A percentile compares a stretch with the other conserved stretches of the same genome.
Evolutionary conservation across 371 early-diverging fungal genomes (phyloP).

Genomic region (Rhizomucor miehei): DNA sequence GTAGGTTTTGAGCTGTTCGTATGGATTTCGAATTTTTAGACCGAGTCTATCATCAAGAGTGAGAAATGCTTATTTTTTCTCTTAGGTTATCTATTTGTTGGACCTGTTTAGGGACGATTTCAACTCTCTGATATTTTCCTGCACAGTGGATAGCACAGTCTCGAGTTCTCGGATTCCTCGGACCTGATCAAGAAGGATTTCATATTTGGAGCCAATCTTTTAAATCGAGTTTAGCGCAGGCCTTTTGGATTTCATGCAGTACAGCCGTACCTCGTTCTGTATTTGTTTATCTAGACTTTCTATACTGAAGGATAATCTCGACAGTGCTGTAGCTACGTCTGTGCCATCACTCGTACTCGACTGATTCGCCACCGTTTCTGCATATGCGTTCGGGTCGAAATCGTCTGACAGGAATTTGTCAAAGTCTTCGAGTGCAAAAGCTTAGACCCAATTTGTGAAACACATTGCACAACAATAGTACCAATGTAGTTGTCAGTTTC

Average conservation of each 20-base stretch:
- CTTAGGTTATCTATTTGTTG: not conserved
- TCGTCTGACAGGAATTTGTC: constrained; percentile 56
- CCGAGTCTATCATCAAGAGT: constrained; percentile 39
- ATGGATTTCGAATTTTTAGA: constrained; percentile 58
- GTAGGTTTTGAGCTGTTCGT: constrained; percentile 55
- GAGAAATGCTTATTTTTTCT: not conserved
- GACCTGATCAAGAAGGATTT: constrained; percentile 69
- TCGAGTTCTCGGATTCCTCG: constrained; percentile 68
- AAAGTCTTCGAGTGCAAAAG: constrained; percentile 38
- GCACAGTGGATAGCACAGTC: constrained; percentile 50
- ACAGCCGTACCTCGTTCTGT: constrained; percentile 63
- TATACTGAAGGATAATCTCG: constrained; percentile 70
- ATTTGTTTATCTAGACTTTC: constrained; percentile 77
- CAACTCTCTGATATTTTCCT: constrained; percentile 51
- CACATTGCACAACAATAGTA: not conserved
- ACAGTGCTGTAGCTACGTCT: constrained; percentile 66
- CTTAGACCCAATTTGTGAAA: not conserved
- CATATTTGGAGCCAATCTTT: constrained; percentile 72
- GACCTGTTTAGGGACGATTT: constrained; percentile 62
- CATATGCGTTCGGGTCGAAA: constrained; percentile 61
- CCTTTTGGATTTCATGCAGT: not conserved
- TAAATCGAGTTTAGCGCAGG: not conserved
- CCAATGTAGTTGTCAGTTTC: constrained; percentile 31
- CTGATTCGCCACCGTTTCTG: constrained; percentile 50
- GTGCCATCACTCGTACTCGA: constrained; percentile 46